A percentile compares a stretch with the other conserved stretches of the same genome.
Evolutionary conservation across 2,329 filamentous ascomycete genomes (phyloP).

Genomic region (Biscogniauxia sp.): DNA sequence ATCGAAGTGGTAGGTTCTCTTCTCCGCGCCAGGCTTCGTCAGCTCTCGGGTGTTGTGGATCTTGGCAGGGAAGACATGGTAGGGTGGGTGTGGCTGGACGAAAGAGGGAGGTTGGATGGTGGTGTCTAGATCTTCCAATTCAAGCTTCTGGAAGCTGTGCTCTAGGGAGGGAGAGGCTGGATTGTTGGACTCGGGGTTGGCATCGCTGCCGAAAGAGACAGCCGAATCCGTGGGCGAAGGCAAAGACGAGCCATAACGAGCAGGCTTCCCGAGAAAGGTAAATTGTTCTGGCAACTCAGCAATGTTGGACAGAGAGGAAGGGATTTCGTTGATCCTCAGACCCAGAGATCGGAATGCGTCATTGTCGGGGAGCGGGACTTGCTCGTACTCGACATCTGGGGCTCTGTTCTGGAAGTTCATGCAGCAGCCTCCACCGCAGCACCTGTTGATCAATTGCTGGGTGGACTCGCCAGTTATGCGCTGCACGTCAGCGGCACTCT

Average conservation of each 20-base stretch:
- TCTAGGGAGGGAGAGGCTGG: constrained; percentile 16
- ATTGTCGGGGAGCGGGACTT: constrained; percentile 68
- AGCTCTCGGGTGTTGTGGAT: constrained; percentile 82
- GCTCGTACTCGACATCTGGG: constrained; percentile 50
- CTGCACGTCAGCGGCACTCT: constrained; percentile 60
- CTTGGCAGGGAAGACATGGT: constrained; percentile 86
- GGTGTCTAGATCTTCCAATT: constrained; percentile 51
- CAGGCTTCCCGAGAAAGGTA: constrained; percentile 61
- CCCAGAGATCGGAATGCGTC: constrained; percentile 77
- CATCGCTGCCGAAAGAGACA: constrained; percentile 41
- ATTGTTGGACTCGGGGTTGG: constrained; percentile 39
- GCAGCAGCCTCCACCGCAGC: constrained; percentile 65
- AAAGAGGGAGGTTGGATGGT: constrained; percentile 76
- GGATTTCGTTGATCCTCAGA: constrained; percentile 73
- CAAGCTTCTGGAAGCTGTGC: constrained; percentile 27
- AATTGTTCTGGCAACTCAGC: constrained; percentile 72
- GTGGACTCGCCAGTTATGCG: constrained; percentile 64
- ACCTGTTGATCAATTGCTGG: constrained; percentile 59
- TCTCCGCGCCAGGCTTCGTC: constrained; percentile 85
- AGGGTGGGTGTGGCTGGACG: constrained; percentile 92
- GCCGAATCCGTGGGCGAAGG: constrained; percentile 50
- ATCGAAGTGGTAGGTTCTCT: constrained; percentile 96
- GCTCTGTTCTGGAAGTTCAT: constrained; percentile 47
- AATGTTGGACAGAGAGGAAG: constrained; percentile 68
- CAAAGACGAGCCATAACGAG: constrained; percentile 41